These are phyloP conservation scores for Incumbomyces delicatus DNA, from an alignment of 2,329 filamentous ascomycete genomes.

Conservation along the genomic window DNA sequence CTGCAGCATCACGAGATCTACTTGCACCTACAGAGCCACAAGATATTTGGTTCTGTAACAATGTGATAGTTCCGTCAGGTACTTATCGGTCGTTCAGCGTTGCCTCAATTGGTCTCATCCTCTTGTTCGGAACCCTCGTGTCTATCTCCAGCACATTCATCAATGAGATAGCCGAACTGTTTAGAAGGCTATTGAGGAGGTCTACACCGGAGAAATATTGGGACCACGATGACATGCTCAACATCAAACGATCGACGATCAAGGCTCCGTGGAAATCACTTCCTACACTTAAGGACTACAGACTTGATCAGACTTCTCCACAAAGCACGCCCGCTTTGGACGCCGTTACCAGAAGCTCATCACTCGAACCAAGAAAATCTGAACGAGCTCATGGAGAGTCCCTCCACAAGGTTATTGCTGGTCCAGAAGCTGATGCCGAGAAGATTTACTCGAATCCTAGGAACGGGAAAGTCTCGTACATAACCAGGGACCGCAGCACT, in stretches of 20 bases:
- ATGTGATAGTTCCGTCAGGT: constrained; percentile 9
- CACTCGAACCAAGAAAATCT: no score
- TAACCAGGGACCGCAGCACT: no score
- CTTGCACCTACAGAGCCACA: constrained; percentile 6
- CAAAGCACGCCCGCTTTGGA: background rate
- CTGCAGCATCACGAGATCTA: constrained; percentile 7
- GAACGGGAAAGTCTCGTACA: no score
- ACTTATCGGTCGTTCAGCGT: constrained; percentile 15
- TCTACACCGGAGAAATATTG: constrained; percentile 2
- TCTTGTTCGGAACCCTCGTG: constrained; percentile 10
- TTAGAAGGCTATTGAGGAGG: constrained; percentile 4
- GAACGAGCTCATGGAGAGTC: no score
- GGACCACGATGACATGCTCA: constrained; percentile 11
- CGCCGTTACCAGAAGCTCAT: no score
- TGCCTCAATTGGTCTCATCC: constrained; percentile 11
- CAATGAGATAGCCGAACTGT: constrained; percentile 1
- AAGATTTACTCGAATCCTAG: no score
- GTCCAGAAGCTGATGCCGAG: no score
- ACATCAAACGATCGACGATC: background rate
- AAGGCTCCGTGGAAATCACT: background rate
- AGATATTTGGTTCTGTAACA: constrained; percentile 16
- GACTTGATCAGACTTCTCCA: background rate
- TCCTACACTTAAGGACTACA: background rate
- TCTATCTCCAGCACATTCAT: constrained; percentile 8
- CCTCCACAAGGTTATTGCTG: no score